Base-by-base conservation (phyloP, 2,329 filamentous ascomycete species). In the Xylaria arbuscula region DNA sequence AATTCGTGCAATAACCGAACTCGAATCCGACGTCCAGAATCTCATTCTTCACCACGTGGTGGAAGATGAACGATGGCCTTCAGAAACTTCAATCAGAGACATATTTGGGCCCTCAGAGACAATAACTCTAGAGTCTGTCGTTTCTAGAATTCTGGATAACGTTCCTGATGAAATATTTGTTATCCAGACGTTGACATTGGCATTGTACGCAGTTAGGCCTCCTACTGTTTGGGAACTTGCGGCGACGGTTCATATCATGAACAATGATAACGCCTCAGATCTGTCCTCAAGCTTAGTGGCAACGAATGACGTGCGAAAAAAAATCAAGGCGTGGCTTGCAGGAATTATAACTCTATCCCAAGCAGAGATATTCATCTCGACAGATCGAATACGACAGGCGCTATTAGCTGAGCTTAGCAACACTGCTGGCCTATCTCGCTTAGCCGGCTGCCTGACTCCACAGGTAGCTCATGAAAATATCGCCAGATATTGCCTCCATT, bases 191-290 rank as follows among this genome's bases (percentile, higher is more conserved):
- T n/a, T 55, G n/a, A 36, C 51, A 17, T 55, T 3, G 17, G n/a
- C 38, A 4, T 19, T 55, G 11, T 36, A 55, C 15, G 51, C 51
- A 17, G 51, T 15, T n/a, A 28, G 51, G 28, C 51, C 51, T 2
- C 51, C 28, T 3, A 55, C 51, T 55, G n/a, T 55, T 32, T 55
- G 51, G 51, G 51, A 55, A 55, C 28, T 55, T 15, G 32, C 51
- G 13, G 51, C 24, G 4, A 42, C 17, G 4, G 17, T 15, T 17
- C 51, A 19, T 55, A 8, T 53, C 24, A 2, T 8, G 17, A 19
- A 13, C 1, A 28, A 36, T n/a, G 28, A 55, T 4, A 38, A 32
- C 5, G 4, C 10, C 22, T 54, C 24, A 17, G 28, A 32, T 24
- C n/a, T 54, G 3, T 32, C 8, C 10, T 34, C 13, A 32, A 34